Evolutionary conservation across 2,329 filamentous ascomycete species (phyloP).

Genomic region (Epichloe aotearoae): DNA sequence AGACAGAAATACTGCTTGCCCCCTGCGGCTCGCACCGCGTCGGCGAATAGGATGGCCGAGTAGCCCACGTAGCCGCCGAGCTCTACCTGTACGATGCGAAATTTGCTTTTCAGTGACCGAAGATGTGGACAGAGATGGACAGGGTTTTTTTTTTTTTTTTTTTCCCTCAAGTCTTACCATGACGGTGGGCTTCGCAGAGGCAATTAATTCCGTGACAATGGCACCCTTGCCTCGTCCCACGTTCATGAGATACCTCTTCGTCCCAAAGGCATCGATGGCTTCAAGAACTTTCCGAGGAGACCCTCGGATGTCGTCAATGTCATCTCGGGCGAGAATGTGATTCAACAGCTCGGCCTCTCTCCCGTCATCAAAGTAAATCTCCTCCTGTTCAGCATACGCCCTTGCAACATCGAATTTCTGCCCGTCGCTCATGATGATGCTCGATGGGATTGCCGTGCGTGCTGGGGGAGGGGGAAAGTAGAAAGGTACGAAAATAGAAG

Average conservation of each 20-base stretch:
- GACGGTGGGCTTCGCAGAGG: slow-evolving; percentile 47
- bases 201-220: slow-evolving; percentile 57
- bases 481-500: too few relatives aligned
- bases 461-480: too few relatives aligned
- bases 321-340: slow-evolving; percentile 49
- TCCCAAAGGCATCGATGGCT: slow-evolving; percentile 54
- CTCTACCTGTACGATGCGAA: slow-evolving; percentile 34
- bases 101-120: not conserved
- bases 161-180: slow-evolving; percentile 31
- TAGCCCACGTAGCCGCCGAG: slow-evolving; percentile 74
- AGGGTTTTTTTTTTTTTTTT: too few relatives aligned
- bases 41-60: slow-evolving; percentile 63
- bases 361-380: slow-evolving; percentile 50
- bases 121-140: not conserved
- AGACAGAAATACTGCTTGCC: slow-evolving; percentile 57
- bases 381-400: slow-evolving; percentile 29
- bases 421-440: not conserved
- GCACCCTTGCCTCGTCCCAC: slow-evolving; percentile 62
- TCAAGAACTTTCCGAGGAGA: slow-evolving; percentile 50
- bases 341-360: slow-evolving; percentile 62
- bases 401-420: slow-evolving; percentile 22
- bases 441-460: too few relatives aligned
- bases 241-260: slow-evolving; percentile 55
- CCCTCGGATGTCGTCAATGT: slow-evolving; percentile 49
- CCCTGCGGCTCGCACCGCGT: slow-evolving; percentile 48